Base-by-base conservation (phyloP, 179 eudicot genomes). In the Drosera spatulata region DNA sequence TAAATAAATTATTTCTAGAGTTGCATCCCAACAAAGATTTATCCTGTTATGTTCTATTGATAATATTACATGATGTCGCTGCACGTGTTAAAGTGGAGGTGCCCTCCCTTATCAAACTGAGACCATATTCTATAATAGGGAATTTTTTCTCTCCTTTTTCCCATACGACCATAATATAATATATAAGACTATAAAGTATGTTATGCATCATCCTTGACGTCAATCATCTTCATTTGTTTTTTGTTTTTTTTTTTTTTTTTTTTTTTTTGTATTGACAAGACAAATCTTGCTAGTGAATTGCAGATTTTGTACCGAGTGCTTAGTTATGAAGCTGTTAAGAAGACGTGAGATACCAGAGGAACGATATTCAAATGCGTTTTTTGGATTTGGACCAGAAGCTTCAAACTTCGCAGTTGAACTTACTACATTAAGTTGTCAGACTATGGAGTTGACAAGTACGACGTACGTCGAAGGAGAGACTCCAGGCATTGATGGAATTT, bases 361-460 rank as follows among this genome's bases (percentile, higher is more conserved):
- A 66, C 82, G 79, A 75, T 89, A 89, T 71, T 80, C 96, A 56
- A 93, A 91, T 82, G 99, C 93, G 3, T 86, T 93, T 71, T 95
- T 86, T 65, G 96, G 96, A 60, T 89, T 82, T 75, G 99, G 99
- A 37, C 95, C 95, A n/a, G 99, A 93, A 80, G 99, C 89, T 79
- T 93, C 99, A 65, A 95, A 93, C 66, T 93, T 93, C 65, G 96
- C 85, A 59, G 79, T 93, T 58, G 99, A 93, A 73, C 85, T 93
- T 59, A 93, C 99, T 89, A 93, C 79, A 93, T 96, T 93, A 75
- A 80, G 84, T 39, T 38, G 10, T 49, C 89, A 93, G 99, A 93
- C 73, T 93, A 93, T 68, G 99, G 95, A 64, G 84, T 93, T 66
- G 96, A 93, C 67, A 80, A 84, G 67, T 93, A 93, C 77, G 95